phyloP scores from a whole-genome alignment of 352 stramenopile genomes.

The Blastocystis hominis region DNA sequence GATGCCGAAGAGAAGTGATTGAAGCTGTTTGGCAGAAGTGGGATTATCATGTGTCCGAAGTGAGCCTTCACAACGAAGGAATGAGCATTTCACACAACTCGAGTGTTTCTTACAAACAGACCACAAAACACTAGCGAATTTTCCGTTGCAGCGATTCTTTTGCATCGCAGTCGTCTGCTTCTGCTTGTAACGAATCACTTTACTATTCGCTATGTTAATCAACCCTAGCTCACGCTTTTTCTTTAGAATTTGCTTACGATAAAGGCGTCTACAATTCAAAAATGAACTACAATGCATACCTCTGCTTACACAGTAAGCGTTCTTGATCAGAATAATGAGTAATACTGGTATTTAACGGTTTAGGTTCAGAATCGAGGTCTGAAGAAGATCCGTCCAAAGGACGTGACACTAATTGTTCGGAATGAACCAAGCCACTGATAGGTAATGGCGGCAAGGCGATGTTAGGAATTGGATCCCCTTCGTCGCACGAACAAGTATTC shows the following conservation, averaged over 20 bases:
- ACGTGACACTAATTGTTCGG: not conserved
- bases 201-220: constrained; percentile 13
- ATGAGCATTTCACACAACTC: not conserved
- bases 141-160: not conserved
- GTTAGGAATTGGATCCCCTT: no score
- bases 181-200: not conserved
- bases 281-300: not conserved
- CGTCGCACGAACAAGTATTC: no score
- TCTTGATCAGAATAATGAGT: not conserved
- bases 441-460: not conserved
- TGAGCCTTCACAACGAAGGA: not conserved
- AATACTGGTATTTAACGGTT: not conserved
- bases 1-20: not conserved
- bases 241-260: not conserved
- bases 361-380: not conserved
- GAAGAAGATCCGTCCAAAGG: not conserved
- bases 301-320: not conserved
- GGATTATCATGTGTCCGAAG: not conserved
- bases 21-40: not conserved
- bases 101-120: not conserved
- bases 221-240: not conserved
- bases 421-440: not conserved
- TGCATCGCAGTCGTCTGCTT: not conserved
- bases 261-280: not conserved
- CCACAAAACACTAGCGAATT: not conserved